Evolutionary conservation across 768 basidiomycete species (phyloP).

Genomic region (Lentinus tigrinus): DNA sequence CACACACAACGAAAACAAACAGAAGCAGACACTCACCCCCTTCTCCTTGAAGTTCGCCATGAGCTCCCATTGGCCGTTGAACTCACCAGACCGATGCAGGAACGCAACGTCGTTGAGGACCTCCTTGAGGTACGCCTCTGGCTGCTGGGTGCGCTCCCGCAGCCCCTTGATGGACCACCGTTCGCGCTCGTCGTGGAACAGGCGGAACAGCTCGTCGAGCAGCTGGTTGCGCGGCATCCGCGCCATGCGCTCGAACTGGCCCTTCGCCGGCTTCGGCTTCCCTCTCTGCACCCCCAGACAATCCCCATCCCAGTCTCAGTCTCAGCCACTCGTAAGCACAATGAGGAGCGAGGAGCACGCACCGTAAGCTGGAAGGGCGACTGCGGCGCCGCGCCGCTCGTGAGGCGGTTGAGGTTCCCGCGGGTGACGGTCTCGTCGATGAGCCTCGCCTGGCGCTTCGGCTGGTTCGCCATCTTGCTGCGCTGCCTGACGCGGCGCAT

Average conservation of each 20-base stretch:
- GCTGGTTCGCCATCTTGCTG: constrained; percentile 64
- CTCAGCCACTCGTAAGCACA: not conserved
- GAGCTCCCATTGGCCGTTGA: constrained; percentile 79
- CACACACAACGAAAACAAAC: not conserved
- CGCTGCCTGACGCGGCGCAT: constrained; percentile 71
- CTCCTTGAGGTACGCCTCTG: constrained; percentile 85
- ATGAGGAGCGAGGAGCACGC: constrained; percentile 30
- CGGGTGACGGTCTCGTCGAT: constrained; percentile 76
- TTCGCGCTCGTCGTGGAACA: constrained; percentile 69
- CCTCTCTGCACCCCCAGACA: constrained; percentile 44
- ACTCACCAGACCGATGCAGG: constrained; percentile 77
- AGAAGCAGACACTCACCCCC: constrained; percentile 40
- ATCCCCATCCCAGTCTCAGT: too few relatives aligned
- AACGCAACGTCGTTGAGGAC: constrained; percentile 73
- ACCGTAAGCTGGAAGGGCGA: constrained; percentile 69
- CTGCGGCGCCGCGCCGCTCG: constrained; percentile 69
- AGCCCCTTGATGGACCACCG: constrained; percentile 80
- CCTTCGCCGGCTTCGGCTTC: constrained; percentile 66
- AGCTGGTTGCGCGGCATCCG: constrained; percentile 89
- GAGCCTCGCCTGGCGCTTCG: constrained; percentile 62
- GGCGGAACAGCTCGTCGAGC: constrained; percentile 74
- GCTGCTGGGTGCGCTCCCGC: constrained; percentile 81
- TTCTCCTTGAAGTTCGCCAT: constrained; percentile 69
- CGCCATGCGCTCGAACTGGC: constrained; percentile 84
- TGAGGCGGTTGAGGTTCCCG: constrained; percentile 75